A percentile compares a stretch with the other conserved stretches of the same genome.
Evolutionary conservation across 2,329 filamentous ascomycete species (phyloP).

Genomic region (Alternaria arborescens): DNA sequence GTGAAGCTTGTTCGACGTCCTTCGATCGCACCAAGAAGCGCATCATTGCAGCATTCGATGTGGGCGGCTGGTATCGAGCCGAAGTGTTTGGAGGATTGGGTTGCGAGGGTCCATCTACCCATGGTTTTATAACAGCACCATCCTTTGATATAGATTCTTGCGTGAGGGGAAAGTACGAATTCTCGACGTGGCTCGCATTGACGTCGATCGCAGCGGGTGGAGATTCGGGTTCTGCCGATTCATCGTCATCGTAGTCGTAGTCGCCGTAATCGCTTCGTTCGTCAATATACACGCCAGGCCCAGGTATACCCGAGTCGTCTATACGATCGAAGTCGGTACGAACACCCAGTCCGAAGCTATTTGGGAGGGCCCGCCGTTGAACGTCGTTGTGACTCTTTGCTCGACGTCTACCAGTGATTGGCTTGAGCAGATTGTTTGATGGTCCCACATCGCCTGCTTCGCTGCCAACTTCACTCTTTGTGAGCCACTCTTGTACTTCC

Average conservation of each 20-base stretch:
- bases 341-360: constrained; percentile 44
- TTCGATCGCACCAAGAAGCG: constrained; percentile 59
- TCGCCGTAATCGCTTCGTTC: constrained; percentile 51
- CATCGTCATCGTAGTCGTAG: constrained; percentile 47
- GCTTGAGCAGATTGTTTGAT: constrained; percentile 38
- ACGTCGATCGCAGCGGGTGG: constrained; percentile 48
- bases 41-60: constrained; percentile 64
- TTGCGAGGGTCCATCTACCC: constrained; percentile 57
- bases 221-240: constrained; percentile 42
- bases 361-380: constrained; percentile 32
- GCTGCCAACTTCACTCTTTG: constrained; percentile 56
- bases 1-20: constrained; percentile 63
- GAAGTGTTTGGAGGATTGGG: constrained; percentile 41
- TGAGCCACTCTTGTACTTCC: constrained; percentile 64
- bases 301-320: constrained; percentile 57
- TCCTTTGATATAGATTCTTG: constrained; percentile 30
- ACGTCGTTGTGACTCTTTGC: constrained; percentile 59
- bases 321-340: constrained; percentile 40
- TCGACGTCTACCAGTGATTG: constrained; percentile 51
- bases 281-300: constrained; percentile 58
- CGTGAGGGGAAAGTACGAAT: constrained; percentile 43
- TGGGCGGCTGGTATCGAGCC: constrained; percentile 58
- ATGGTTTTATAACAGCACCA: constrained; percentile 52
- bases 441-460: constrained; percentile 54
- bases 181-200: constrained; percentile 33